Conservation (phyloP, 192 early-diverging fungal genomes). For the Ambispora gerdemannii region DNA sequence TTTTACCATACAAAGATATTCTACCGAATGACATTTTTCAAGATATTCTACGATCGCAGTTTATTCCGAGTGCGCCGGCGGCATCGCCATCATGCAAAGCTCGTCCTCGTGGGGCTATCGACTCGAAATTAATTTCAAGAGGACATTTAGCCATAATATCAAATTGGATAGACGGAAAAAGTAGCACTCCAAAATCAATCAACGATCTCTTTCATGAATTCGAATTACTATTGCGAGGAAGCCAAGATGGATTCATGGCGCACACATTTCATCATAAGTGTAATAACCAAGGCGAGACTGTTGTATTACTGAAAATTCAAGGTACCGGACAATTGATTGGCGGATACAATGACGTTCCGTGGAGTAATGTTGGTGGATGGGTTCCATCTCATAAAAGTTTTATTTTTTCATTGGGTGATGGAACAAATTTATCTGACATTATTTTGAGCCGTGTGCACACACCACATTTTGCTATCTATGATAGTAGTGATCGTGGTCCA, state of each 20-base stretch:
- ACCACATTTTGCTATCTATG: too few species aligned
- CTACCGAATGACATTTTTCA: conserved; percentile 13
- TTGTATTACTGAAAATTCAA: conserved; percentile 19
- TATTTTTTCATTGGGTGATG: conserved; percentile 13
- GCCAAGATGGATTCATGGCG: conserved; percentile 11
- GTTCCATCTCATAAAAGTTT: conserved; percentile 2
- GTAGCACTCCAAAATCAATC: background rate
- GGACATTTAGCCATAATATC: conserved; percentile 17
- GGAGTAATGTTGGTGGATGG: conserved; percentile 4
- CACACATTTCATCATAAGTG: conserved; percentile 12
- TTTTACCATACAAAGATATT: conserved; percentile 3
- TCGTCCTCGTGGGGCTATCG: background rate
- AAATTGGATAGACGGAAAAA: conserved; percentile 24
- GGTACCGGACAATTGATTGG: conserved; percentile 10
- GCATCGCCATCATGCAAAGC: background rate
- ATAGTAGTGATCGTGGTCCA: too few species aligned
- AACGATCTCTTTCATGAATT: conserved; percentile 24
- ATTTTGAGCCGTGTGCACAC: too few species aligned
- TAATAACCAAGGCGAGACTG: background rate
- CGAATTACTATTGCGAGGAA: conserved; percentile 20
- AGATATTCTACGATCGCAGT: conserved; percentile 16
- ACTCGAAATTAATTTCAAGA: conserved; percentile 9
- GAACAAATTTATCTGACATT: too few species aligned
- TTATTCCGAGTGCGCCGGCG: conserved; percentile 1
- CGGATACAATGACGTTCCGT: conserved; percentile 6